phyloP scores from a whole-genome alignment of 495 filamentous ascomycete genomes.

The Baudoinia panamericana region DNA sequence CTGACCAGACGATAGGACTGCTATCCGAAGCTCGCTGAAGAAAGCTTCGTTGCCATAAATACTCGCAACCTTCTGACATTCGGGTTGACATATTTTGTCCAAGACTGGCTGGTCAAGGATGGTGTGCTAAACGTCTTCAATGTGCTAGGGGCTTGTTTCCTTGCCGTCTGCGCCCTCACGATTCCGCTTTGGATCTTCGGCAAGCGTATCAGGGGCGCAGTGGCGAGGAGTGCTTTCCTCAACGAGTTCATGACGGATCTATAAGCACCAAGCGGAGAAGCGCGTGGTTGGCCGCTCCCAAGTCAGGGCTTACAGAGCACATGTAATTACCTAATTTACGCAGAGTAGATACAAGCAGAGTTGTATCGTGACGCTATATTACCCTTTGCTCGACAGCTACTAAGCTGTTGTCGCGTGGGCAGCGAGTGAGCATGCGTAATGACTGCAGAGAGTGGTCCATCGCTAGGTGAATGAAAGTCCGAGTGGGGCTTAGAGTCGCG shows the following conservation, averaged over 20 bases:
- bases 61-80: slow-evolving; percentile 41
- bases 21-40: slow-evolving; percentile 39
- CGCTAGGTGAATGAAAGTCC: no score
- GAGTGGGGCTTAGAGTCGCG: no score
- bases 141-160: slow-evolving; percentile 37
- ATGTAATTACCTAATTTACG: no score
- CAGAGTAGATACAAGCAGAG: no score
- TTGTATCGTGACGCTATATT: no score
- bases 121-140: slow-evolving; percentile 39
- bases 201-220: slow-evolving; percentile 35
- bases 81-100: slow-evolving; percentile 41
- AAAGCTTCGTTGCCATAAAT: slow-evolving; percentile 46
- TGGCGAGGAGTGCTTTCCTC: slow-evolving; percentile 35
- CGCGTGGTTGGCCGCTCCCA: no score
- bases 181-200: slow-evolving; percentile 44
- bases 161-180: slow-evolving; percentile 36
- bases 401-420: no score
- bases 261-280: no score
- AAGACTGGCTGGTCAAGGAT: slow-evolving; percentile 36
- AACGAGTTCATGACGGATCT: slow-evolving; percentile 39
- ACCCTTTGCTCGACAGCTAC: no score
- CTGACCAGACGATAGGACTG: slow-evolving; percentile 27
- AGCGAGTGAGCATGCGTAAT: no score
- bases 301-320: no score
- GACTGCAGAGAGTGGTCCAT: no score